Base-by-base conservation (phyloP, 2,329 filamentous ascomycete genomes). In the Onygena corvina region DNA sequence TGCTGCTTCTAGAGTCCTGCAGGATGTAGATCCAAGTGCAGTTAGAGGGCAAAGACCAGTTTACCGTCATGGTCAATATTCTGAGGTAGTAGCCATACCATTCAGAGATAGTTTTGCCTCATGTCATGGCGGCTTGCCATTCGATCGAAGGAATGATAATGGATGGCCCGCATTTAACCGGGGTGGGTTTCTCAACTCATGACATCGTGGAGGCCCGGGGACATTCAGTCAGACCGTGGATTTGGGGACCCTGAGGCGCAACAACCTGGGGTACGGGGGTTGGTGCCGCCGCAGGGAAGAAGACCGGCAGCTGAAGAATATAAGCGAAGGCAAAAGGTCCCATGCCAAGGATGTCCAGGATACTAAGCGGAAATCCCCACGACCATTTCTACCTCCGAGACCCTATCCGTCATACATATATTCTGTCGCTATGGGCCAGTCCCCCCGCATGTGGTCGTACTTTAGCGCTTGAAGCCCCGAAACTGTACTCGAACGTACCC, bases 331-430 rank as follows among this genome's bases (percentile, higher is more conserved):
- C 12, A 33, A 40, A 40, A 40, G 21, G 36, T 40, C 25, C 36
- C 36, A 40, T 40, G 36, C 36, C 36, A 40, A 40, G 36, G 16
- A n/a, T 40, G 18, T 8, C 36, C 18, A 40, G 36, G 36, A 40
- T 40, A 12, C 11, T 38, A 14, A 38, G 4, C 12, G 27, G 27
- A 5, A 29, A 29, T 29, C 27, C n/a, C n/a, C 27, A 29, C 11
- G n/a, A 21, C 9, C 18, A 5, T 40, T 23, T 21, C 25, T 18
- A 21, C 25, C 25, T 40, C 21, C 36, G 36, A 40, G 36, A 23
- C n/a, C 36, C 36, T 21, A 40, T 40, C 18, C 20, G 18, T 21
- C 20, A 21, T 40, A n/a, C n/a, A n/a, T n/a, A n/a, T n/a, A n/a
- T n/a, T n/a, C n/a, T 40, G 20, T 40, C 36, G 20, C 36, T 21